A percentile compares a stretch with the other conserved stretches of the same genome.
Conservation (phyloP, 2,329 filamentous ascomycete genomes). For the Pseudocercospora eumusae region DNA sequence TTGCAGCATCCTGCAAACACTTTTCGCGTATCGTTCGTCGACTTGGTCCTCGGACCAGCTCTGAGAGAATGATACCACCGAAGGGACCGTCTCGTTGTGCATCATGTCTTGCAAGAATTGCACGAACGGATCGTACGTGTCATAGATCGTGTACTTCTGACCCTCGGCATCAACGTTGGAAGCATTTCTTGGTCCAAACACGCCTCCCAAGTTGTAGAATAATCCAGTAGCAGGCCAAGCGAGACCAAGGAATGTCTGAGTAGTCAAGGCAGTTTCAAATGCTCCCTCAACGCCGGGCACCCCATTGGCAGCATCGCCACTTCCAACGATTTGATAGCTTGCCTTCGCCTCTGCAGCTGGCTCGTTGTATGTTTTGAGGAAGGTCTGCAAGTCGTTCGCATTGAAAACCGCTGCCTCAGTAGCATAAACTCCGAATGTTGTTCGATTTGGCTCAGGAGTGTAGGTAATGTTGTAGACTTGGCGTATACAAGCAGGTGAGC, state of each 20-base stretch:
- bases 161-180: neutral
- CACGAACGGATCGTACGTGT: conserved; percentile 25
- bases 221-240: conserved; percentile 22
- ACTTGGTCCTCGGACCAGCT: conserved; percentile 20
- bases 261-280: conserved; percentile 22
- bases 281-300: neutral
- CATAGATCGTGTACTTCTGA: neutral
- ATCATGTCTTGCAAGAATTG: conserved; percentile 24
- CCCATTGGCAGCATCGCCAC: conserved; percentile 4
- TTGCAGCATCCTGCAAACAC: conserved; percentile 63
- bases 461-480: conserved; percentile 25
- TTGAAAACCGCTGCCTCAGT: conserved; percentile 25
- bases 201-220: conserved; percentile 25
- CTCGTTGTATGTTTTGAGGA: conserved; percentile 21
- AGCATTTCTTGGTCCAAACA: conserved; percentile 22
- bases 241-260: conserved; percentile 20
- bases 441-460: conserved; percentile 23
- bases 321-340: conserved; percentile 17
- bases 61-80: conserved; percentile 26
- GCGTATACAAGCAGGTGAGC: conserved; percentile 22
- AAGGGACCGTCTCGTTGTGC: conserved; percentile 23
- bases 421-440: conserved; percentile 24
- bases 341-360: conserved; percentile 19
- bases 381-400: conserved; percentile 21
- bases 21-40: conserved; percentile 54